phyloP scores from a whole-genome alignment of 495 filamentous ascomycete genomes.

The Aspergillus cavernicola region DNA sequence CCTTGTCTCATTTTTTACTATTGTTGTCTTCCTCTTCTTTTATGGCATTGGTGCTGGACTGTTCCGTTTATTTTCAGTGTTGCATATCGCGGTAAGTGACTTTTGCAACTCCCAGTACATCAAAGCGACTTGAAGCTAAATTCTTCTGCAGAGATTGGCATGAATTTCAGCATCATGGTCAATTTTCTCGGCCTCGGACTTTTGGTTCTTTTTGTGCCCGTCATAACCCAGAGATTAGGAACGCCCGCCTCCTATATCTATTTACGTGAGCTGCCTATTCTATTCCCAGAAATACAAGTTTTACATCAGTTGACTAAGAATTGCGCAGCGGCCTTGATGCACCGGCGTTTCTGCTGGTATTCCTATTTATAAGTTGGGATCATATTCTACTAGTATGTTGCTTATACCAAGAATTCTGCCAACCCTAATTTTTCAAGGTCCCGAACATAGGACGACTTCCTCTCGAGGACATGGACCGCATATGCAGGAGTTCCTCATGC shows the following conservation, averaged over 20 bases:
- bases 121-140: not conserved
- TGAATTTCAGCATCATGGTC: conserved; percentile 66
- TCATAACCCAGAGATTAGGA: conserved; percentile 10
- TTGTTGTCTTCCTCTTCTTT: conserved; percentile 18
- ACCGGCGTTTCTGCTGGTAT: conserved; percentile 58
- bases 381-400: no score
- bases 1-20: conserved; percentile 14
- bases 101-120: no score
- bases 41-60: conserved; percentile 24
- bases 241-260: conserved; percentile 19
- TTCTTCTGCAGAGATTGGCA: conserved; percentile 50
- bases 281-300: no score
- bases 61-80: conserved; percentile 23
- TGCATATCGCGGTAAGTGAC: no score
- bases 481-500: no score
- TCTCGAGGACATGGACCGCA: not conserved
- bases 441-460: not conserved
- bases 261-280: conserved; percentile 18
- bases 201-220: conserved; percentile 24
- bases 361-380: conserved; percentile 48
- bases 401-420: conserved; percentile 12
- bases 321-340: conserved; percentile 49
- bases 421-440: not conserved
- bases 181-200: conserved; percentile 45
- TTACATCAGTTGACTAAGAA: no score